Evolutionary conservation across 169 alveolate species (phyloP), one percentile per base, ranked within the genome.

Genomic region (Cryptosporidium tyzzeri): DNA sequence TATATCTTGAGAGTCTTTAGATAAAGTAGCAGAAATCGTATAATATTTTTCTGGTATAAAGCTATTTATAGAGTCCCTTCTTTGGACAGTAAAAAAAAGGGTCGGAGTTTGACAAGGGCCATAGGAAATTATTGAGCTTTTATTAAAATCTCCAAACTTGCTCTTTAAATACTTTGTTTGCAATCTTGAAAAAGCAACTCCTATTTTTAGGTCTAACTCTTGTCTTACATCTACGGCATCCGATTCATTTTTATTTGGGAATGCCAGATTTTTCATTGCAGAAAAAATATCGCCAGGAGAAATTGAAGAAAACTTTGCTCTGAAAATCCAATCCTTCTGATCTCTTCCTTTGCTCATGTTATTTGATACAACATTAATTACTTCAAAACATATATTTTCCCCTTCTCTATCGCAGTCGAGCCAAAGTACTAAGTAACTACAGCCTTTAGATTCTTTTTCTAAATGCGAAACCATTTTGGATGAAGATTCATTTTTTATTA

Each of bases 331-430:
- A 84, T 62, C 69, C 41, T 21, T 62, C 39, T 61, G 68, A 73
- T 71, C 91, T 86, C 86, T 91, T 93, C 94, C 95, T 93, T 35
- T 71, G 91, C 37, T 84, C 69, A 69, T 74, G 71, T 59, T 41
- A 61, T 85, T 93, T 39, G 71, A 85, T 51, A 92, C 96, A 62
- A 92, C 93, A 80, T 92, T 93, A 58, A 96, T 94, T 0, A 98
- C 99, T 93, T 99, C 99, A 92, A 95, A 99, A 93, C 99, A 98
- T 37, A 99, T 99, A 87, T 98, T 98, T 92, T 99, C 99, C 18
- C 99, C 99, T 92, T 99, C 99, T 74, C 99, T 95, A 93, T 99
- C 99, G 87, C 99, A 98, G 92, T 99, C 99, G 29, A 99, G 96
- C 99, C 99, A 99, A 45, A 99, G 97, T 21, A 98, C 97, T 84